Evolutionary conservation across 257 asterid species (phyloP), one percentile per base, ranked within the genome.

Genomic region (Gardenia jasminoides): DNA sequence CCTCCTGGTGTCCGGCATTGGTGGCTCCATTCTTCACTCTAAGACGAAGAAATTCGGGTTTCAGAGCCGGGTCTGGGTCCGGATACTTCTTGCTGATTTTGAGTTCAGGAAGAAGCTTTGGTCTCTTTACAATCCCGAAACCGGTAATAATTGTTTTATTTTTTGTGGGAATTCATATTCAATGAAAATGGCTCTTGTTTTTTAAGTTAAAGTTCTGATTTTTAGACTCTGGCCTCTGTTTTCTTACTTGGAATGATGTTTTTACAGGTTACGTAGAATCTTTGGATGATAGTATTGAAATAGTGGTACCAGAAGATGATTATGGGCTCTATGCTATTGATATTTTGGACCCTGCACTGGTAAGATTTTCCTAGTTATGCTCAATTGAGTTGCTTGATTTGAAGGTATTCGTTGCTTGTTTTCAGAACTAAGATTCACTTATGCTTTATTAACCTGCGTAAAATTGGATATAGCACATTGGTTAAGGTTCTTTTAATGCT

Each of bases 251-350:
- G 7, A 77, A 20, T 22, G 46, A 50, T 78, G 13, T 33, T 77
- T 80, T 47, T 75, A 80, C 87, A 93, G 99, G 99, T 73, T 95
- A 93, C 77, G 90, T 96, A 4, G 99, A 95, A 85, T 50, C 93
- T 76, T 80, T 95, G 87, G 97, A 95, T 80, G 85, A 84, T 78
- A 84, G 82, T 76, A 79, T 82, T 65, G 98, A 92, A 76, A 88
- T 95, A 72, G 84, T 84, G 54, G 99, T 95, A 79, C 99, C 99
- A 48, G 86, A 92, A 86, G 98, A 95, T 92, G 99, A 95, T 87
- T 82, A 91, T 83, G 99, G 99, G 65, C 93, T 95, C 43, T 95
- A 91, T 82, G 98, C 99, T 70, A 93, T 95, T 87, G 98, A 93
- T 84, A 88, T 95, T 82, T 85, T 95, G 90, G 99, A 95, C 86